phyloP scores from a whole-genome alignment of 306 rosid species.

The Cotoneaster glaucophyllus region DNA sequence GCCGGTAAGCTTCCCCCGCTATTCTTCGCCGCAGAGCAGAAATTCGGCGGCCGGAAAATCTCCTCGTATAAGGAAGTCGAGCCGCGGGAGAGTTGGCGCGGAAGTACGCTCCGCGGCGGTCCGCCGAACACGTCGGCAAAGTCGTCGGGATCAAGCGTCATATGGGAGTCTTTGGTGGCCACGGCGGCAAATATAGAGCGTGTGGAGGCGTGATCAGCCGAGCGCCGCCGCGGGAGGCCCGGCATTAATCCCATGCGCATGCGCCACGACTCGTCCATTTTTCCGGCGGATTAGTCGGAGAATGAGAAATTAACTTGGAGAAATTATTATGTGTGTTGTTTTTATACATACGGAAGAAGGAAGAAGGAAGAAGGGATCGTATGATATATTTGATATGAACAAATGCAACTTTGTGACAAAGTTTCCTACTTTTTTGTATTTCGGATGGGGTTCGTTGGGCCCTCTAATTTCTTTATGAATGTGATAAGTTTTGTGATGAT shows the following conservation, averaged over 20 bases:
- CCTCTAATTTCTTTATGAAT: not conserved
- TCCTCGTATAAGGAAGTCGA: constrained; percentile 45
- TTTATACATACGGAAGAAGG: not conserved
- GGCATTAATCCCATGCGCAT: constrained; percentile 41
- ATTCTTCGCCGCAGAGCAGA: constrained; percentile 16
- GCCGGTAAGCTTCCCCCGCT: constrained; percentile 49
- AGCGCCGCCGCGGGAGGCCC: constrained; percentile 44
- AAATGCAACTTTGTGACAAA: constrained; percentile 14
- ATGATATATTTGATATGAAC: not conserved
- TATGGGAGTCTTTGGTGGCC: constrained; percentile 4
- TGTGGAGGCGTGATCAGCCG: constrained; percentile 29
- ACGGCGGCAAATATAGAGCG: constrained; percentile 29
- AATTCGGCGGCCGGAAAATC: constrained; percentile 42
- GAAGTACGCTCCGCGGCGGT: constrained; percentile 61
- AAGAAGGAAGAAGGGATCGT: not conserved
- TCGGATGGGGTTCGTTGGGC: not conserved
- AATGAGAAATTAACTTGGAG: not conserved
- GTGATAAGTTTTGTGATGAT: not conserved
- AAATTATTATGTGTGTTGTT: not conserved
- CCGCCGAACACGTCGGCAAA: constrained; percentile 87
- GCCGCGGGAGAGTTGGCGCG: constrained; percentile 33
- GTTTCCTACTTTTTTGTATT: not conserved
- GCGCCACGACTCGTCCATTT: constrained; percentile 65
- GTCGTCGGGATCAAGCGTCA: constrained; percentile 34
- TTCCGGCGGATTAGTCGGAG: not conserved